phyloP scores from a whole-genome alignment of 805 yeast species.

The Ogataea thermomethanolica region DNA sequence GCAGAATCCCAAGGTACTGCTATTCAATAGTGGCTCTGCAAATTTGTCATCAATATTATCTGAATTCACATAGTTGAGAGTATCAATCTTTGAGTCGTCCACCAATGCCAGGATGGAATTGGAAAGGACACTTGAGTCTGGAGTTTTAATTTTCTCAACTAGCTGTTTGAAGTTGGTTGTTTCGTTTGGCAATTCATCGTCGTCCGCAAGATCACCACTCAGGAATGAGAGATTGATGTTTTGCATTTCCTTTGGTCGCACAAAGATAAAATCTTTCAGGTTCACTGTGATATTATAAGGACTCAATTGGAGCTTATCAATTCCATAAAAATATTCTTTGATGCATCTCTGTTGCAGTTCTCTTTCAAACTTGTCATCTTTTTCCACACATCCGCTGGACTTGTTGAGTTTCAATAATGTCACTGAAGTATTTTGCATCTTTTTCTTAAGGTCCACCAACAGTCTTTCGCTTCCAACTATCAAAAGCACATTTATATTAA shows the following conservation, averaged over 20 bases:
- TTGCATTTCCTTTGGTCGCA: slow-evolving; percentile 46
- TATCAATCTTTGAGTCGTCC: slow-evolving; percentile 31
- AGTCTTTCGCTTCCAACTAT: slow-evolving; percentile 77
- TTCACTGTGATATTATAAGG: slow-evolving; percentile 84
- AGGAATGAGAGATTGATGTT: slow-evolving; percentile 23
- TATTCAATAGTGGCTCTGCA: slow-evolving; percentile 15
- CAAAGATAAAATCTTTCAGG: slow-evolving; percentile 55
- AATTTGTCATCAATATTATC: slow-evolving; percentile 36
- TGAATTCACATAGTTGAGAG: slow-evolving; percentile 28
- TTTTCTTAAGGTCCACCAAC: slow-evolving; percentile 57
- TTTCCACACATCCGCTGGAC: slow-evolving; percentile 74
- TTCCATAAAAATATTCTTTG: slow-evolving; percentile 88
- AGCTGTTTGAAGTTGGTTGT: slow-evolving; percentile 15
- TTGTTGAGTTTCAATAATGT: slow-evolving; percentile 59
- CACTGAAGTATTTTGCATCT: slow-evolving; percentile 37
- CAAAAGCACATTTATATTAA: slow-evolving; percentile 54
- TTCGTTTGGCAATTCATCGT: slow-evolving; percentile 14
- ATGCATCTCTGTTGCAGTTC: slow-evolving; percentile 72
- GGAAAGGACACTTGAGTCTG: slow-evolving; percentile 55
- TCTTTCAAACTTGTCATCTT: slow-evolving; percentile 66
- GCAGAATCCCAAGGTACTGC: slow-evolving; percentile 67
- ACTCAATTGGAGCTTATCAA: slow-evolving; percentile 57
- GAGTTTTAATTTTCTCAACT: slow-evolving; percentile 35
- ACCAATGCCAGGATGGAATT: slow-evolving; percentile 56
- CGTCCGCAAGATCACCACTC: slow-evolving; percentile 27